Evolutionary conservation across 164 flowering plant species (phyloP).

Genomic region (Liquidambar formosana): DNA sequence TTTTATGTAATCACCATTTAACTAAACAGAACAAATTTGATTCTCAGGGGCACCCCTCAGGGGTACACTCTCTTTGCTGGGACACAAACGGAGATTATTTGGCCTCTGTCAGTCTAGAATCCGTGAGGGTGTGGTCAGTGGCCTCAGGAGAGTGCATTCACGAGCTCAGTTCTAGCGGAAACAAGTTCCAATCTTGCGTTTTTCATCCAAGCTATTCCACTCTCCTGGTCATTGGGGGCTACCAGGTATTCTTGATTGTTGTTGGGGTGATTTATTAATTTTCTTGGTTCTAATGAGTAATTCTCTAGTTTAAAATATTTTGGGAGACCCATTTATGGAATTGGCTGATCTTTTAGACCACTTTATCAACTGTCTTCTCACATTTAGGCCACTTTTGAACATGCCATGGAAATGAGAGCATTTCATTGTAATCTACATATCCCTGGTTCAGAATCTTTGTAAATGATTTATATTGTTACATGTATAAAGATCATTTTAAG

Average conservation of each 20-base stretch:
- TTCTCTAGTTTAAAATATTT: too few relatives aligned
- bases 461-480: too few relatives aligned
- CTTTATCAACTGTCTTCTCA: too few relatives aligned
- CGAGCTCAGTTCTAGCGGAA: constrained; percentile 69
- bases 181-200: constrained; percentile 84
- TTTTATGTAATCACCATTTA: not conserved
- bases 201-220: constrained; percentile 80
- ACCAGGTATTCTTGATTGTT: constrained; percentile 41
- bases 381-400: too few relatives aligned
- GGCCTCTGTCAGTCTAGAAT: constrained; percentile 81
- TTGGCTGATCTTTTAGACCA: too few relatives aligned
- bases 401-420: not conserved
- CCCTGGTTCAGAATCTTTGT: too few relatives aligned
- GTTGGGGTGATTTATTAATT: not conserved
- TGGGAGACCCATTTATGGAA: too few relatives aligned
- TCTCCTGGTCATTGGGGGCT: constrained; percentile 82
- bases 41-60: constrained; percentile 65
- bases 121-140: constrained; percentile 77
- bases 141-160: constrained; percentile 74
- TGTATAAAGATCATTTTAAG: too few relatives aligned
- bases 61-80: constrained; percentile 82
- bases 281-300: too few relatives aligned
- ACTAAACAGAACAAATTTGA: too few relatives aligned
- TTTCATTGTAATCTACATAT: not conserved
- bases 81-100: constrained; percentile 75